These are phyloP conservation scores for Geotrichum histeridarum DNA, from an alignment of 1,139 yeast genomes.

Conservation along the genomic window DNA sequence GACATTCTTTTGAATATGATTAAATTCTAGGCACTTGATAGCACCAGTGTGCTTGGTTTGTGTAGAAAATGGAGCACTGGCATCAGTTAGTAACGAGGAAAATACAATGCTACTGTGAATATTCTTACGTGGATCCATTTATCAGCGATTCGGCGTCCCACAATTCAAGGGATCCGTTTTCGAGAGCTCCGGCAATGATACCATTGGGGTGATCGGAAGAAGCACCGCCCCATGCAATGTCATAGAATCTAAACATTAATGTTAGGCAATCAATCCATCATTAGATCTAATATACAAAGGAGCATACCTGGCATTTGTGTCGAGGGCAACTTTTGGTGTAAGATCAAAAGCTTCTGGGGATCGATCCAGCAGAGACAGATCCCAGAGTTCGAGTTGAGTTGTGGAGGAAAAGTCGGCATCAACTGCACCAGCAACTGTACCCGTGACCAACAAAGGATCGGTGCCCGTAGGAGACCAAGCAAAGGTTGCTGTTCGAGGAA, in stretches of 20 bases:
- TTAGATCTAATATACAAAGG: neutral
- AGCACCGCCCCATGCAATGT: conserved; percentile 79
- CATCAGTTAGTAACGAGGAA: conserved; percentile 6
- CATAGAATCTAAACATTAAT: conserved; percentile 53
- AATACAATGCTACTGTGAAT: neutral
- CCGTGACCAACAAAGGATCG: conserved; percentile 76
- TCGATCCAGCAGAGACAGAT: conserved; percentile 50
- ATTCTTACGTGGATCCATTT: conserved; percentile 21
- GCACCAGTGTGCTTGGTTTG: conserved; percentile 64
- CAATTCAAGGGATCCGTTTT: conserved; percentile 71
- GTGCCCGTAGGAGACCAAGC: conserved; percentile 81
- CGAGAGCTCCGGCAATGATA: conserved; percentile 83
- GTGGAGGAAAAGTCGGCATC: conserved; percentile 80
- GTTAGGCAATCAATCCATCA: neutral
- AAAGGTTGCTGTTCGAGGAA: conserved; percentile 81
- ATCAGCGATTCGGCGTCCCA: conserved; percentile 54
- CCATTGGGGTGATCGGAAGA: conserved; percentile 52
- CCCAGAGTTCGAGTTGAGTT: conserved; percentile 75
- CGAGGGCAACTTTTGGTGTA: conserved; percentile 55
- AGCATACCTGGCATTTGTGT: conserved; percentile 40
- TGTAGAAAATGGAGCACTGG: conserved; percentile 24
- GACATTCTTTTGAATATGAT: conserved; percentile 64
- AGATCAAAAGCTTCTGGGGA: conserved; percentile 34
- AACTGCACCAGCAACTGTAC: conserved; percentile 91
- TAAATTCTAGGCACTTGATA: conserved; percentile 71